phyloP scores from a whole-genome alignment of 2,329 filamentous ascomycete genomes.

The Fusarium sp. region DNA sequence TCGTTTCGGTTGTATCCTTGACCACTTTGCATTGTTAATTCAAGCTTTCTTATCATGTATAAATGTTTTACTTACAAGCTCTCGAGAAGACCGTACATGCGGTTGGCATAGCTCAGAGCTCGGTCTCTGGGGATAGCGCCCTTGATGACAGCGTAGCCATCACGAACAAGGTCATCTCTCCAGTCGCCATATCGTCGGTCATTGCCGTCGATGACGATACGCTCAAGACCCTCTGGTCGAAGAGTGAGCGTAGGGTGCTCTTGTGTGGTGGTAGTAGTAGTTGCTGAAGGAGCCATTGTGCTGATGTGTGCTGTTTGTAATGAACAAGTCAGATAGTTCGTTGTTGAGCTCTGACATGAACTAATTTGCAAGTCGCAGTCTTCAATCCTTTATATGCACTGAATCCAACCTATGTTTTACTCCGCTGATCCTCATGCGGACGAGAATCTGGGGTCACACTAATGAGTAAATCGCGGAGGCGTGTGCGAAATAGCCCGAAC shows the following conservation, averaged over 20 bases:
- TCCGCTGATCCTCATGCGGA: background rate
- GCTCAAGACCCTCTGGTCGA: conserved; percentile 36
- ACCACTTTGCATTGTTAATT: conserved; percentile 8
- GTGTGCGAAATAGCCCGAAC: background rate
- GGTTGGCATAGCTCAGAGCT: conserved; percentile 40
- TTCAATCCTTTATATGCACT: conserved; percentile 10
- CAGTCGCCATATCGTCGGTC: conserved; percentile 39
- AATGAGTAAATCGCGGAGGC: background rate
- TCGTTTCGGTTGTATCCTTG: conserved; percentile 38
- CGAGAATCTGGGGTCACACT: conserved; percentile 16
- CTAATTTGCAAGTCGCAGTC: background rate
- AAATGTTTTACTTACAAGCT: conserved; percentile 26
- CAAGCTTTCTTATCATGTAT: accelerated
- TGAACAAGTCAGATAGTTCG: background rate
- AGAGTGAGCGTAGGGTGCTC: conserved; percentile 36
- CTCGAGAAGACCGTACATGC: conserved; percentile 39
- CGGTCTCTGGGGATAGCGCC: conserved; percentile 36
- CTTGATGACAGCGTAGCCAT: conserved; percentile 38
- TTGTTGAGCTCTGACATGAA: background rate
- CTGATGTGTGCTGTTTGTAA: background rate
- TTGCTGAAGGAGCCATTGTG: conserved; percentile 24
- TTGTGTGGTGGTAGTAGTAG: conserved; percentile 14
- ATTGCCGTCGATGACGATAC: conserved; percentile 35
- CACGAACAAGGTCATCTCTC: conserved; percentile 38
- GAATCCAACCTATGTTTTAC: background rate